Conservation (phyloP, 2,329 filamentous ascomycete genomes). For the Neonectria sp. region DNA sequence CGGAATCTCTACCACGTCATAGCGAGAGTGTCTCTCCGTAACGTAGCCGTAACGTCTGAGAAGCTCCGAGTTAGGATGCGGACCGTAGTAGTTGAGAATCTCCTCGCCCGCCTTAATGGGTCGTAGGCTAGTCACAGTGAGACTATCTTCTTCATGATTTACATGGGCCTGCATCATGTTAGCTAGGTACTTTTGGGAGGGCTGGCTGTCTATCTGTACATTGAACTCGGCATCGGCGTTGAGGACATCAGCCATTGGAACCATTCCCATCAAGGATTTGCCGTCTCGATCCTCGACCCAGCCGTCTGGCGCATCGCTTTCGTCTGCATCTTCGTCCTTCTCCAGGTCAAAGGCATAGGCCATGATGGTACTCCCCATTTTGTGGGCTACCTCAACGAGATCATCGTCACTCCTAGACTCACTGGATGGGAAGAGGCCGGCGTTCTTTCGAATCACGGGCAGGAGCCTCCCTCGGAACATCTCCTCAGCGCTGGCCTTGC, state of each 20-base stretch:
- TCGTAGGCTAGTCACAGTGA: conserved; percentile 81
- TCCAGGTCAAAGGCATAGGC: conserved; percentile 91
- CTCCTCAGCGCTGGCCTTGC: conserved; percentile 78
- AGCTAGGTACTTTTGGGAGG: conserved; percentile 10
- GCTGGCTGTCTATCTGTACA: conserved; percentile 58
- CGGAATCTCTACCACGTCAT: conserved; percentile 87
- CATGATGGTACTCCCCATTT: conserved; percentile 92
- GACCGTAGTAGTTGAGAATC: conserved; percentile 91
- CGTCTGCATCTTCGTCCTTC: conserved; percentile 68
- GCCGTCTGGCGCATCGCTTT: conserved; percentile 73
- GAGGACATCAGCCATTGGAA: conserved; percentile 90
- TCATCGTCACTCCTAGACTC: conserved; percentile 58
- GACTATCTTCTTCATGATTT: conserved; percentile 66
- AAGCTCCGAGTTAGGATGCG: conserved; percentile 85
- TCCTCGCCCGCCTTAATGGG: conserved; percentile 80
- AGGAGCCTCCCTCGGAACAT: conserved; percentile 74
- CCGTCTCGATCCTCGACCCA: conserved; percentile 76
- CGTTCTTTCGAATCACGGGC: conserved; percentile 63
- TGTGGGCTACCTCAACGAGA: conserved; percentile 73
- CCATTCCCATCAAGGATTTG: conserved; percentile 82
- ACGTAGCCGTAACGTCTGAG: conserved; percentile 90
- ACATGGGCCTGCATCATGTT: conserved; percentile 62
- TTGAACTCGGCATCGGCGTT: conserved; percentile 94
- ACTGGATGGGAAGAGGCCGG: conserved; percentile 59
- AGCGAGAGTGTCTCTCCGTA: conserved; percentile 81